Evolutionary conservation across 768 basidiomycete species (phyloP).

Genomic region (Sarcodon sp.): DNA sequence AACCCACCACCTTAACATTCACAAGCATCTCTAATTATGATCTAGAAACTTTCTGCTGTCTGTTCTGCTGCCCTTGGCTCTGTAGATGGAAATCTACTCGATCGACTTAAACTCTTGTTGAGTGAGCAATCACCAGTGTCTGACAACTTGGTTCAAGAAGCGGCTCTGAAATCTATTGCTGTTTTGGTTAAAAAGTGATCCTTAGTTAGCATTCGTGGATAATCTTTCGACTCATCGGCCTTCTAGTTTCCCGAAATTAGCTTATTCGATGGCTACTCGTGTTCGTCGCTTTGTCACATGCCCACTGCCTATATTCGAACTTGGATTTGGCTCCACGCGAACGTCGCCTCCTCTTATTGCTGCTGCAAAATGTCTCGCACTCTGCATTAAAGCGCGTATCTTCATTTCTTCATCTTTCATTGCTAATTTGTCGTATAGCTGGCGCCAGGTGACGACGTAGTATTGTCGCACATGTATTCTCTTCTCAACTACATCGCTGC

Average conservation of each 20-base stretch:
- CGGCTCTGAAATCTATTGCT: conserved; percentile 76
- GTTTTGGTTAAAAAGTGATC: conserved; percentile 73
- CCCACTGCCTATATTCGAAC: conserved; percentile 80
- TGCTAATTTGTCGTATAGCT: conserved; percentile 29
- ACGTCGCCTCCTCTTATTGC: conserved; percentile 71
- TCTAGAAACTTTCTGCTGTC: conserved; percentile 74
- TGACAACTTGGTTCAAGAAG: conserved; percentile 79
- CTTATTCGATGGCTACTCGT: conserved; percentile 59
- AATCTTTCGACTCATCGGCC: background rate
- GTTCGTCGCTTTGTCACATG: conserved; percentile 83
- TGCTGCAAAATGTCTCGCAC: conserved; percentile 81
- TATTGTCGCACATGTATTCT: conserved; percentile 95
- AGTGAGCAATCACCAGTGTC: conserved; percentile 73
- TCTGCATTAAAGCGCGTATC: conserved; percentile 58
- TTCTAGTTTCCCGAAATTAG: conserved; percentile 69
- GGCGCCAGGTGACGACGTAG: conserved; percentile 75
- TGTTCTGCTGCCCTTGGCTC: conserved; percentile 63
- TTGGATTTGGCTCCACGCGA: conserved; percentile 64
- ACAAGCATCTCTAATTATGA: background rate
- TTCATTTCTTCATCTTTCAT: background rate
- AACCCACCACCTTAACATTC: background rate
- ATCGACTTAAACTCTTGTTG: conserved; percentile 58
- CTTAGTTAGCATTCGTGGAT: background rate
- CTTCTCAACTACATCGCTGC: conserved; percentile 86
- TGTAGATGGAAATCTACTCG: conserved; percentile 56